phyloP scores from a whole-genome alignment of 805 yeast species.

The Metschnikowia cerradonensis region DNA sequence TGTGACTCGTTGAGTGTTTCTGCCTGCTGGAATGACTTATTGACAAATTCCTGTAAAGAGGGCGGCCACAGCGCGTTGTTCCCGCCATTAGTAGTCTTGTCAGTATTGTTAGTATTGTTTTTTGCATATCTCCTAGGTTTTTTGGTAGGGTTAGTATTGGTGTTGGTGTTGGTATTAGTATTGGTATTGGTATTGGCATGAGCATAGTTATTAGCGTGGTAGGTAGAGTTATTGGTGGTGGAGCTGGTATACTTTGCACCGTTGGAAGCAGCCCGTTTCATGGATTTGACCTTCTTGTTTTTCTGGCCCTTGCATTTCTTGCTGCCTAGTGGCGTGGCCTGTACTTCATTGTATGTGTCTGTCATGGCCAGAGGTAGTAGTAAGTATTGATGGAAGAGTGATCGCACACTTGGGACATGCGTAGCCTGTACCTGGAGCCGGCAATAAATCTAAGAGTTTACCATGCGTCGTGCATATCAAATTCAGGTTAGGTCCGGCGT shows the following conservation, averaged over 20 bases:
- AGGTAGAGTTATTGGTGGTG: no score
- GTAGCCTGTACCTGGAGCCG: constrained; percentile 2
- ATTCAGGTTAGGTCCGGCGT: background rate
- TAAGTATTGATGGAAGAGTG: background rate
- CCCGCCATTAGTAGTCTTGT: background rate
- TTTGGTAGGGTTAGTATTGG: background rate
- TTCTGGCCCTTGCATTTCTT: constrained; percentile 6
- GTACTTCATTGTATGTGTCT: constrained; percentile 25
- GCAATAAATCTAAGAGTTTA: background rate
- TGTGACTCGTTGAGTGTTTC: constrained; percentile 28
- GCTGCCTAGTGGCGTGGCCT: constrained; percentile 14
- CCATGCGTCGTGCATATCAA: background rate
- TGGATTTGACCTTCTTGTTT: background rate
- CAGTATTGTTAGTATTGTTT: background rate
- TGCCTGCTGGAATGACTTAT: constrained; percentile 41
- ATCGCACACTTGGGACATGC: background rate
- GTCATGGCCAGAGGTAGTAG: constrained; percentile 7
- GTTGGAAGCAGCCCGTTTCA: background rate
- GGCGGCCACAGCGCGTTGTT: constrained; percentile 48
- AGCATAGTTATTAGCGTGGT: no score
- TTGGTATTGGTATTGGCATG: background rate
- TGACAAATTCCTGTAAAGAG: constrained; percentile 49
- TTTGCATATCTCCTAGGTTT: no score
- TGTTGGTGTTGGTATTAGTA: background rate
- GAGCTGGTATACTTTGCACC: no score